Conservation (phyloP, 352 stramenopile species). For the Phytophthora crassamura region DNA sequence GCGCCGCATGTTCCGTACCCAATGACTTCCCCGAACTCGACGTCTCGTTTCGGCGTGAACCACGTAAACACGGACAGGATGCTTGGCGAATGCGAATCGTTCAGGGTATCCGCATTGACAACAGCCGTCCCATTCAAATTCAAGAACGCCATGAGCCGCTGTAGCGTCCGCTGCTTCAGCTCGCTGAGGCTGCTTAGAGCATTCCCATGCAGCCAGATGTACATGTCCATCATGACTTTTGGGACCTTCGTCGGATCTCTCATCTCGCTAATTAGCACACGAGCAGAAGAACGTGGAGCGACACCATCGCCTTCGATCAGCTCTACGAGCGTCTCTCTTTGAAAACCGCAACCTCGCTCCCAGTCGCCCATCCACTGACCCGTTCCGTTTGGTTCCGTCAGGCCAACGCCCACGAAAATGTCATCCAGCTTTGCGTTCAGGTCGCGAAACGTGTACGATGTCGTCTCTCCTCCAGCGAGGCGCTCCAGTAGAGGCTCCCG, state of each 20-base stretch:
- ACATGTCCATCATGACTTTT: conserved; percentile 12
- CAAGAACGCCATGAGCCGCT: conserved; percentile 1
- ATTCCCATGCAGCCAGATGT: neutral
- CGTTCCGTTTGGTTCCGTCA: neutral
- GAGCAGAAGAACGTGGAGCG: neutral
- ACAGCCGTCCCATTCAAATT: neutral
- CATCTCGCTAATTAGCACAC: conserved; percentile 14
- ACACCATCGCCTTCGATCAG: neutral
- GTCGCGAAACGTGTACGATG: conserved; percentile 4
- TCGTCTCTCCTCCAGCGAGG: conserved; percentile 15
- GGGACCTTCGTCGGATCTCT: neutral
- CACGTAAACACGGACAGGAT: conserved; percentile 16
- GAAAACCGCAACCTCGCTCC: conserved; percentile 1
- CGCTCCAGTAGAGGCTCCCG: conserved; percentile 9
- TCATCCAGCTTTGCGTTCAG: conserved; percentile 11
- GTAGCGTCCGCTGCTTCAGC: conserved; percentile 11
- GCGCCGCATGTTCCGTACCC: neutral
- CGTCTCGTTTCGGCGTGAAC: conserved; percentile 13
- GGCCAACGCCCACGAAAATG: conserved; percentile 6
- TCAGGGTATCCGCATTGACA: conserved; percentile 5
- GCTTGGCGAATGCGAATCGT: neutral
- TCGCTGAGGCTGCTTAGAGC: neutral
- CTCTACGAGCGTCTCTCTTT: neutral
- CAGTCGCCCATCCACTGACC: conserved; percentile 3
- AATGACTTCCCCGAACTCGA: conserved; percentile 2